Evolutionary conservation across 345 rosid species (phyloP), one percentile per base, ranked within the genome.

Genomic region (Dipteronia dyeriana): DNA sequence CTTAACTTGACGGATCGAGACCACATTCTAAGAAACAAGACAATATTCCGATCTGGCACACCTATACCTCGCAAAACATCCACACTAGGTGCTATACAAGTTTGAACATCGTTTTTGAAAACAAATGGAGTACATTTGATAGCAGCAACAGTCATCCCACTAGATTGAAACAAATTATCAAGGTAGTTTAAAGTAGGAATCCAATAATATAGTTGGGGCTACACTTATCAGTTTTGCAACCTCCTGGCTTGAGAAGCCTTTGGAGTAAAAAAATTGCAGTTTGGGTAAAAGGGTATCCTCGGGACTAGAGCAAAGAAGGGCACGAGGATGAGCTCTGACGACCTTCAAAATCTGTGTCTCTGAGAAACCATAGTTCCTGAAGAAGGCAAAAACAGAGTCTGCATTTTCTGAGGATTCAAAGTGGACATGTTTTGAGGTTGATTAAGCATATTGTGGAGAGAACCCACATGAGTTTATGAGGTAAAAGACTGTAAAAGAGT

Each of bases 231-330:
- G 19, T 17, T 22, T 45, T 4, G 47, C 69, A 19, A 83, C 38
- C 2, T 77, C 85, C 10, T 67, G 4, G 14, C 20, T 39, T 17
- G 86, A 81, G 49, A 80, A 8, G 3, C 87, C 88, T 60, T 51
- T 75, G 6, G 88, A 84, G 54, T 12, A 19, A 56, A 87, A 76
- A 56, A 82, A 84, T 23, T 87, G 71, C 3, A 87, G 41, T 59
- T 87, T 87, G 71, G 88, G 90, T 41, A 76, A 10, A 73, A 86
- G 79, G 54, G 31, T 82, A 16, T 68, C 77, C 47, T 61, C 84
- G 3, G 82, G 86, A 3, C 53, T 60, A 53, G 6, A 1, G 7
- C 4, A 5, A 4, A 85, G 73, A 4, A 85, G 73, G 26, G 79
- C 6, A 3, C 0, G 7, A 3, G 87, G 87, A 17, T 0, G 2